Evolutionary conservation across 768 basidiomycete genomes (phyloP).

Genomic region (Boletus rubroflammeus): DNA sequence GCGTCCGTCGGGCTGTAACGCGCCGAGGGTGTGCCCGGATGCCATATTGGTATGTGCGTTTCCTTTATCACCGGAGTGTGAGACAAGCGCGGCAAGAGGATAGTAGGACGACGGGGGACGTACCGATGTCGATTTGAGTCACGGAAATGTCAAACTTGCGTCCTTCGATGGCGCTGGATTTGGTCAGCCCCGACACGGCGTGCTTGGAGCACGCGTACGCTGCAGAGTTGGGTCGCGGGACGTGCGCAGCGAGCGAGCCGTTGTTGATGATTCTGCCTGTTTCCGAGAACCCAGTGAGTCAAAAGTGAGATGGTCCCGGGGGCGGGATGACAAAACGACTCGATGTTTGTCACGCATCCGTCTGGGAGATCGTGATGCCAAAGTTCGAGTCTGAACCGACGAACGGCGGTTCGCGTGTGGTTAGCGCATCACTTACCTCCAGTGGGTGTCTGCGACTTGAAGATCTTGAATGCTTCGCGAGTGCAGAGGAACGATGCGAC

Average conservation of each 20-base stretch:
- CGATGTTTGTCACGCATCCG: not conserved
- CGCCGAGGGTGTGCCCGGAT: conserved; percentile 42
- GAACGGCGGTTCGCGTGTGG: not conserved
- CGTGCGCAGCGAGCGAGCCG: conserved; percentile 70
- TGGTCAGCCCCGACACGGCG: conserved; percentile 73
- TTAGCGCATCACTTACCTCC: conserved; percentile 50
- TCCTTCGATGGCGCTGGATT: conserved; percentile 74
- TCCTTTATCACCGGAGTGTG: not conserved
- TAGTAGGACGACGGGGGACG: not conserved
- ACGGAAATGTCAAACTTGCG: conserved; percentile 68
- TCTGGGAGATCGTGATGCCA: no score
- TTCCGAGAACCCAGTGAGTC: not conserved
- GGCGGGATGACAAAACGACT: not conserved
- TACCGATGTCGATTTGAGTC: conserved; percentile 82
- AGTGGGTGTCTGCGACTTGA: conserved; percentile 68
- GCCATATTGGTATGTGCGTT: conserved; percentile 70
- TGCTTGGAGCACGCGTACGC: conserved; percentile 82
- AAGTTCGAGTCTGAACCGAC: no score
- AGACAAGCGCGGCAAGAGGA: not conserved
- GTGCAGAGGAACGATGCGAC: conserved; percentile 74
- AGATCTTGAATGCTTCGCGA: conserved; percentile 65
- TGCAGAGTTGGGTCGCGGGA: conserved; percentile 58
- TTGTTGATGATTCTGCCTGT: conserved; percentile 82
- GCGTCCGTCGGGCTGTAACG: conserved; percentile 67
- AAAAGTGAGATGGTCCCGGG: not conserved